These are phyloP conservation scores for Juglanconis sp. DNA, from an alignment of 2,329 filamentous ascomycete species.

Conservation along the genomic window DNA sequence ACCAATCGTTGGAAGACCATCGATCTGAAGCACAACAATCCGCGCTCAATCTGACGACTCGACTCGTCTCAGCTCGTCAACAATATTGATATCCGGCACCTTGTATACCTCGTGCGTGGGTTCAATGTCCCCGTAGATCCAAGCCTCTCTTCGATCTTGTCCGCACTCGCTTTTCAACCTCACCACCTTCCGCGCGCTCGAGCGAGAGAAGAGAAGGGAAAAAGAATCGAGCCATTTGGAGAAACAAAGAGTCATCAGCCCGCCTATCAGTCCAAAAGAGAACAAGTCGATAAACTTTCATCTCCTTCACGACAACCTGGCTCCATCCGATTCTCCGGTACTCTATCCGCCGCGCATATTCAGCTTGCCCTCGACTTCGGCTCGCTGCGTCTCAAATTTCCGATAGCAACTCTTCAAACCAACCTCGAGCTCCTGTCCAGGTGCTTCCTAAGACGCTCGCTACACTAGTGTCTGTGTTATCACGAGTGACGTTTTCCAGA, in stretches of 20 bases:
- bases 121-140: conserved; percentile 12
- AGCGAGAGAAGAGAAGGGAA: conserved; percentile 18
- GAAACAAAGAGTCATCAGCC: conserved; percentile 3
- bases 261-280: no score
- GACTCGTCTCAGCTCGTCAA: not conserved
- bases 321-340: not conserved
- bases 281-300: no score
- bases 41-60: not conserved
- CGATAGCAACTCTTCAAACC: not conserved
- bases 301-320: not conserved
- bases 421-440: not conserved
- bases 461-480: conserved; percentile 1
- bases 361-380: not conserved
- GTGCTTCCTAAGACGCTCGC: conserved; percentile 4
- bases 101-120: not conserved
- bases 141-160: conserved; percentile 20
- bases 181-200: conserved; percentile 33
- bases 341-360: no score
- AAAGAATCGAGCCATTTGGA: conserved; percentile 1
- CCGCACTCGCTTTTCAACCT: conserved; percentile 21
- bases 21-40: not conserved
- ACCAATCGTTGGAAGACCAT: conserved; percentile 4
- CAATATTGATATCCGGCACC: not conserved
- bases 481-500: conserved; percentile 8
- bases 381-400: not conserved